Base-by-base conservation (phyloP, 345 rosid species). In the Physaria fendleri region DNA sequence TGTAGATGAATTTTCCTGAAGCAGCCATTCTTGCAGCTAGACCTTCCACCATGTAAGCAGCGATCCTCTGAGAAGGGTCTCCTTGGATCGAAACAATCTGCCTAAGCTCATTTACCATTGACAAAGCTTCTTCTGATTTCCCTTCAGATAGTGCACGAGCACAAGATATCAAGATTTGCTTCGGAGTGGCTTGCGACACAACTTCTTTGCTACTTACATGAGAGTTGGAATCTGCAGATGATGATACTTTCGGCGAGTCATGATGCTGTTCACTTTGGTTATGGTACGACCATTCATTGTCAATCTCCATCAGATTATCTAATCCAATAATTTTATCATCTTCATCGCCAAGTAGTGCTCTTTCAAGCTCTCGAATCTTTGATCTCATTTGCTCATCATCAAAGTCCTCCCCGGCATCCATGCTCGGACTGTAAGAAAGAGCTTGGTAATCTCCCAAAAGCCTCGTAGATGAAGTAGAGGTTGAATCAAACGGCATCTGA, bases 31-130 rank as follows among this genome's bases (percentile, higher is more conserved):
- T 82, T 43, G 99, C 99, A 14, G 94, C 99, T 60, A 93, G 81
- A 47, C 99, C 97, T 82, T 93, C 99, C 4, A 87, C 88, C 97
- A 89, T 89, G 82, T 93, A 93, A 34, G 99, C 99, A 1, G 99
- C 97, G 3, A 87, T 85, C 70, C 99, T 83, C 76, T 83, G 85
- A 25, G 91, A 73, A 25, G 99, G 99, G 22, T 89, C 97, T 59
- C 99, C 99, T 63, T 89, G 99, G 60, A 93, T 77, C 2, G 97
- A 93, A 28, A 89, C 99, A 43, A 71, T 60, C 59, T 78, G 86
- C 8, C 96, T 84, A 20, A 93, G 88, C 38, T 85, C 84, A 45
- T 82, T 78, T 40, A 93, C 82, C 60, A 83, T 78, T 21, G 78
- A 44, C 17, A 79, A 70, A 15, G 99, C 95, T 71, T 73, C 88